These are phyloP conservation scores for Auriscalpium microsporum DNA, from an alignment of 768 basidiomycete genomes.

Conservation along the genomic window DNA sequence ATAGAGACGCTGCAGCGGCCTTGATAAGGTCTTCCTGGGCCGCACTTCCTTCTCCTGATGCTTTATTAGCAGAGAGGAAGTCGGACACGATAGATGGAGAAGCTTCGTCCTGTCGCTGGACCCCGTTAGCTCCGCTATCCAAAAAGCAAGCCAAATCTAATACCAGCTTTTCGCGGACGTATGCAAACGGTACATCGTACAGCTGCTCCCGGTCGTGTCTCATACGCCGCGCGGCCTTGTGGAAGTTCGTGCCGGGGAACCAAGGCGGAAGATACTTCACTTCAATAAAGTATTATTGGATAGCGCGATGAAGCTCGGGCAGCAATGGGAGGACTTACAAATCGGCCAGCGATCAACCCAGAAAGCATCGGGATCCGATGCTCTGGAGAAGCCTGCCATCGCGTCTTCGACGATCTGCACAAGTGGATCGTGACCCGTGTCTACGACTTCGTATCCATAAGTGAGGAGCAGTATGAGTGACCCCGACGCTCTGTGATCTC, in stretches of 20 bases:
- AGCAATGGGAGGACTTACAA: neutral
- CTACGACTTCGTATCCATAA: conserved; percentile 15
- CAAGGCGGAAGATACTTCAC: conserved; percentile 54
- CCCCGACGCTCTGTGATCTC: conserved; percentile 4
- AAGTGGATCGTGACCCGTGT: conserved; percentile 11
- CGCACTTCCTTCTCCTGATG: neutral
- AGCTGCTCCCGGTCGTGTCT: conserved; percentile 57
- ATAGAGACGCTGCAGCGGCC: neutral
- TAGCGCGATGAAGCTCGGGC: too few relatives aligned
- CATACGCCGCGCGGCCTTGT: conserved; percentile 53
- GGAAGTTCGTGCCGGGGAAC: conserved; percentile 64
- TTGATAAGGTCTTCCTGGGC: neutral
- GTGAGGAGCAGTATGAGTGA: conserved; percentile 7
- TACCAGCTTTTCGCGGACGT: conserved; percentile 50
- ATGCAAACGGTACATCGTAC: conserved; percentile 54
- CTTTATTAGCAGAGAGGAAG: neutral
- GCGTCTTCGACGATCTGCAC: conserved; percentile 28
- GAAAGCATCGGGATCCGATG: conserved; percentile 25
- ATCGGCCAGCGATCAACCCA: neutral
- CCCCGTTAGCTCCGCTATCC: too few relatives aligned
- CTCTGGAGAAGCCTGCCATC: conserved; percentile 28
- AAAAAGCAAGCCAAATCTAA: conserved; percentile 4
- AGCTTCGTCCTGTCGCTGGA: neutral
- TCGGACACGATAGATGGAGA: neutral
- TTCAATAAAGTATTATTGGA: conserved; percentile 12